Evolutionary conservation across 2,329 filamentous ascomycete species (phyloP).

Genomic region (Venturia pyrina): DNA sequence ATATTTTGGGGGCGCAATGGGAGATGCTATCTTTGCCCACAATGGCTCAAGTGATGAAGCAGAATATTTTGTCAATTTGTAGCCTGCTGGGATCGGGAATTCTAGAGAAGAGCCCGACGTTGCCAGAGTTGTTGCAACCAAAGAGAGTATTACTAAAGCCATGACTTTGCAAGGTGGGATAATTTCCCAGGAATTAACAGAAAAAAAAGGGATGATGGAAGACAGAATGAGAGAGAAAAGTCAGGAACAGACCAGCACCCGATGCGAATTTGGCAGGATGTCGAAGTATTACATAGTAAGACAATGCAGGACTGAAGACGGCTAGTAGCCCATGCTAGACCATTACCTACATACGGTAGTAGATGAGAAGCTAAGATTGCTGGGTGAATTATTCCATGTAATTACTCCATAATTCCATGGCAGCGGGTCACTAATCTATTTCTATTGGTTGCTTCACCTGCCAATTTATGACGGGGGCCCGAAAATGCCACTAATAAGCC

Average conservation of each 20-base stretch:
- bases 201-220: neutral
- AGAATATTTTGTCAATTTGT: slow-evolving; percentile 30
- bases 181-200: neutral
- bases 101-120: neutral
- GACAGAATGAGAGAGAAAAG: neutral
- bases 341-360: too few species aligned
- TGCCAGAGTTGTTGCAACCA: neutral
- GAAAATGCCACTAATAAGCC: neutral
- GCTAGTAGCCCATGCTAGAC: neutral
- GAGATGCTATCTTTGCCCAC: slow-evolving; percentile 34
- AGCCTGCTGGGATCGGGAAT: slow-evolving; percentile 25
- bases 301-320: neutral
- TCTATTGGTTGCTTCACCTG: neutral
- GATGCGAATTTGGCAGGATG: neutral
- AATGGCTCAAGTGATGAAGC: slow-evolving; percentile 35
- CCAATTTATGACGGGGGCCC: neutral
- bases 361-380: neutral
- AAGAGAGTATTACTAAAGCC: neutral
- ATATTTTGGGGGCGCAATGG: slow-evolving; percentile 31
- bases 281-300: neutral
- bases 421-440: neutral
- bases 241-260: too few species aligned
- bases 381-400: neutral
- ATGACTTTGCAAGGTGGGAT: neutral
- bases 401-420: neutral